These are phyloP conservation scores for Beauveria caledonica DNA, from an alignment of 2,329 filamentous ascomycete genomes.

Conservation along the genomic window DNA sequence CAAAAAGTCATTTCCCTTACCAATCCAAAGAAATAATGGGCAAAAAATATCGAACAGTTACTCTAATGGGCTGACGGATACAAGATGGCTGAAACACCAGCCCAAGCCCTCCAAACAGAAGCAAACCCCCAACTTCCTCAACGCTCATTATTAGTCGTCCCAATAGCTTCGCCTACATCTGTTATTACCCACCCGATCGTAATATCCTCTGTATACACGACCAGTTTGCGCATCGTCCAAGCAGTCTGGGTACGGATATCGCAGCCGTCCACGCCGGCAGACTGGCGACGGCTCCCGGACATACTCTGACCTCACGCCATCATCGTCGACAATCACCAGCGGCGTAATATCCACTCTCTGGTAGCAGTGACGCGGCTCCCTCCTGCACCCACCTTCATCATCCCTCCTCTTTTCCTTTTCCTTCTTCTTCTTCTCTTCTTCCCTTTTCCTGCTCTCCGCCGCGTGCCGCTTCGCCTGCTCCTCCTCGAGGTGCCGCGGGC, in stretches of 20 bases:
- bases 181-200: neutral
- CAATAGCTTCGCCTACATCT: neutral
- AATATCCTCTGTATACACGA: neutral
- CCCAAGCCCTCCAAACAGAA: no score
- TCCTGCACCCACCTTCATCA: neutral
- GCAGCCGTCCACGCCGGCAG: neutral
- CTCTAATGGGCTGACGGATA: no score
- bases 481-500: slow-evolving; percentile 2
- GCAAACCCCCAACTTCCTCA: no score
- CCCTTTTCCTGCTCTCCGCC: neutral
- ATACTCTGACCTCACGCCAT: neutral
- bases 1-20: no score
- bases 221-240: neutral
- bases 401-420: neutral
- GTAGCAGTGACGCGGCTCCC: no score
- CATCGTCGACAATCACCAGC: neutral
- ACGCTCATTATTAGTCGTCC: neutral
- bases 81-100: no score
- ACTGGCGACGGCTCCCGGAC: neutral
- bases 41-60: no score
- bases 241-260: neutral
- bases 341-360: neutral
- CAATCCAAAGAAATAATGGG: no score
- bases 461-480: neutral
- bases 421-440: neutral